Evolutionary conservation across 192 early-diverging fungal genomes (phyloP), one percentile per base, ranked within the genome.

Genomic region (Podila minutissima): DNA sequence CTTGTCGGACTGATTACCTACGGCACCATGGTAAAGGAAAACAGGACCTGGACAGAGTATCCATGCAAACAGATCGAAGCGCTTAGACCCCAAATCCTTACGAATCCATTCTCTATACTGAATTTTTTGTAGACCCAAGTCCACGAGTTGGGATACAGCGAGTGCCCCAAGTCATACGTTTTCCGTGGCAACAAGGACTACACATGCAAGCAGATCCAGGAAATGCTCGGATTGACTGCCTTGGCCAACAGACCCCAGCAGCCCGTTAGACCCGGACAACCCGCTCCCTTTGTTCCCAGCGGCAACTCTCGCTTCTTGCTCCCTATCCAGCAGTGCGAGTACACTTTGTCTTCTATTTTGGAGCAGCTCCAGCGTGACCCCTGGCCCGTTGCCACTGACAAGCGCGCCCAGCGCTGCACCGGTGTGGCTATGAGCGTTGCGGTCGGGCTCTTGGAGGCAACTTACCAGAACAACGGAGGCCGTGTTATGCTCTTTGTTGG

Each of bases 101-200:
- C 41, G 8, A 46, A 13, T 15, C 41, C 1, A 46, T 46, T 0
- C 26, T 41, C 57, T 17, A 9, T 5, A 10, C 46, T 53, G 15
- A 20, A 20, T 20, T 28, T 4, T 29, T 15, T 55, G n/a, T 82
- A 93, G 94, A 87, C 93, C 61, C 97, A 99, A 87, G 92, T 99
- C 61, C 96, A 98, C 83, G 98, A 99, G 86, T 87, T 99, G 22
- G 98, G 96, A 29, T 96, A 96, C 82, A 87, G 88, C 55, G 97
- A 98, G 46, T 98, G 97, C 73, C 96, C 96, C 63, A 99, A 99
- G 81, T 97, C 96, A 37, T 96, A 96, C 84, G 95, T 99, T 20
- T 99, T 99, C 87, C 92, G 97, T 64, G 98, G 98, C 17, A 90
- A 93, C 73, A 99, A 99, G 86, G 97, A 99, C 58, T 99, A 98